These are phyloP conservation scores for Sonneratia alba DNA, from an alignment of 345 rosid genomes.

Conservation along the genomic window DNA sequence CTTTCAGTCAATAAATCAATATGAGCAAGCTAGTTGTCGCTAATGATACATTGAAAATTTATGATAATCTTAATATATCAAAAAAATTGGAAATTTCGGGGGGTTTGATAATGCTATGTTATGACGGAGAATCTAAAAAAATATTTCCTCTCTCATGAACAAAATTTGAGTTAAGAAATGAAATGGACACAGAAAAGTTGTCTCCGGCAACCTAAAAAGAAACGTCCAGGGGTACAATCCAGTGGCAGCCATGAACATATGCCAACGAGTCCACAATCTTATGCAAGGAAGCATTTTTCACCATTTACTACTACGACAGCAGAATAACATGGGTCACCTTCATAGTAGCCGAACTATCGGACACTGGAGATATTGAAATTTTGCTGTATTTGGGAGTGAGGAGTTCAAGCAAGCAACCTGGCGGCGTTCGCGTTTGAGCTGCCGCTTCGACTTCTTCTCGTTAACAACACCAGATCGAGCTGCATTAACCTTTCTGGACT, in stretches of 20 bases:
- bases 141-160: not conserved
- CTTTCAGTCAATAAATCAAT: not conserved
- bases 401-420: slow-evolving; percentile 28
- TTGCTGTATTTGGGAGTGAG: not conserved
- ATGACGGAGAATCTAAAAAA: not conserved
- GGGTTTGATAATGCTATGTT: not conserved
- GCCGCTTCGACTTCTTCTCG: slow-evolving; percentile 94
- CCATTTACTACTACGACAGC: not conserved
- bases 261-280: not conserved
- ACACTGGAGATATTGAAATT: not conserved
- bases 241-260: not conserved
- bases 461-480: slow-evolving; percentile 28
- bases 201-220: not conserved
- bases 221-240: too few relatives aligned
- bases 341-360: not conserved
- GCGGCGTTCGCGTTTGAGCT: slow-evolving; percentile 77
- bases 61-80: not conserved
- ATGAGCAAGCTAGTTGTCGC: not conserved
- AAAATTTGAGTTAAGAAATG: not conserved
- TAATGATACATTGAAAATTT: not conserved
- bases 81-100: not conserved
- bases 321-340: not conserved
- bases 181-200: not conserved
- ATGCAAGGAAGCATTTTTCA: not conserved
- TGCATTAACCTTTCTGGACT: slow-evolving; percentile 8